A percentile compares a stretch with the other conserved stretches of the same genome.
phyloP scores from a whole-genome alignment of 352 stramenopile species.

The Pythium volutum region DNA sequence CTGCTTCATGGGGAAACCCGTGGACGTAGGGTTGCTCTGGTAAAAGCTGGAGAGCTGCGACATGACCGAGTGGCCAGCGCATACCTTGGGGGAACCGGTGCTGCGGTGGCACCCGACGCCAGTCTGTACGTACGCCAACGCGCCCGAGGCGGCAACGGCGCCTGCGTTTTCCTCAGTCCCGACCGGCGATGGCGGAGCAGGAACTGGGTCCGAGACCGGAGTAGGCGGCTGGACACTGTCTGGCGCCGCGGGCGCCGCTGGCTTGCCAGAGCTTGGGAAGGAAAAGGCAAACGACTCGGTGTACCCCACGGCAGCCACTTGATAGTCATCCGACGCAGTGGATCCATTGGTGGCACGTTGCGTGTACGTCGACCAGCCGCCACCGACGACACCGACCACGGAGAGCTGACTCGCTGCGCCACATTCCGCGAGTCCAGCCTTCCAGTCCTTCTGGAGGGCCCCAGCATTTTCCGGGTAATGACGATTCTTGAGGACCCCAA shows the following conservation, averaged over 20 bases:
- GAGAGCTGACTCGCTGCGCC: conserved; percentile 16
- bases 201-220: not conserved
- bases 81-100: not conserved
- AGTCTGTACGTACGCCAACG: conserved; percentile 15
- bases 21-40: not conserved
- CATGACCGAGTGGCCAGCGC: conserved; percentile 4
- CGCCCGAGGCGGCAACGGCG: not conserved
- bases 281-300: conserved; percentile 7
- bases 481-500: conserved; percentile 20
- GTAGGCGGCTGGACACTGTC: not conserved
- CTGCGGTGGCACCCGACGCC: conserved; percentile 6
- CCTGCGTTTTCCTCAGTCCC: not conserved
- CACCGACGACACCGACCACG: conserved; percentile 25
- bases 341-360: not conserved
- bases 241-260: not conserved
- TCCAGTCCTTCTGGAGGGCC: conserved; percentile 23
- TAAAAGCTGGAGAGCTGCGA: conserved; percentile 21
- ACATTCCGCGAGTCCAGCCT: conserved; percentile 9
- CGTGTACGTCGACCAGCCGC: conserved; percentile 22
- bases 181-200: not conserved
- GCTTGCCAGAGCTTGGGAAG: not conserved
- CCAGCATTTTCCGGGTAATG: conserved; percentile 27
- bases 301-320: not conserved
- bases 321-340: not conserved
- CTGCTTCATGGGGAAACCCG: not conserved